Percentiles rank a stretch among this genome's conserved stretches.
These are phyloP conservation scores for Arctostaphylos glauca DNA, from an alignment of 148 eudicot species.

Conservation along the genomic window DNA sequence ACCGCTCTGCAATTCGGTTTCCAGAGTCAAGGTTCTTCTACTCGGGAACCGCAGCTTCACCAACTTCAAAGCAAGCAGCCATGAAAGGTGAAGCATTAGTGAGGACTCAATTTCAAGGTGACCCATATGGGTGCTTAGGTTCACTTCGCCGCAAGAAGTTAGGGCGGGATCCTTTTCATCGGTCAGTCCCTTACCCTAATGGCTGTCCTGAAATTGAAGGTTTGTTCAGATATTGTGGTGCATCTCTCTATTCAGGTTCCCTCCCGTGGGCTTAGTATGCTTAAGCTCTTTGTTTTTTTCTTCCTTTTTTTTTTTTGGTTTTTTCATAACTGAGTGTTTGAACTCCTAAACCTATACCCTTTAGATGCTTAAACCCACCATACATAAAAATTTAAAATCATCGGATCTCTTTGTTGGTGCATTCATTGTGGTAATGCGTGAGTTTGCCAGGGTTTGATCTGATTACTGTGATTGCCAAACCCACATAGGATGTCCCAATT, in stretches of 20 bases:
- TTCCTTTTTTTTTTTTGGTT: neutral
- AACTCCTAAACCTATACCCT: neutral
- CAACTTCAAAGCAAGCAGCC: constrained; percentile 66
- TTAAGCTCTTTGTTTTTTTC: neutral
- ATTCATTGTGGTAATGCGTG: neutral
- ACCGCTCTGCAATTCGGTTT: constrained; percentile 76
- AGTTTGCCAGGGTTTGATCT: neutral
- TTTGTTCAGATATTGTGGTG: constrained; percentile 70
- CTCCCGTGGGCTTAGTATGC: constrained; percentile 64
- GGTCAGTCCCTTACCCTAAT: constrained; percentile 86
- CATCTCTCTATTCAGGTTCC: constrained; percentile 54
- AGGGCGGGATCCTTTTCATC: constrained; percentile 81
- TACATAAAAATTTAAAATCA: neutral
- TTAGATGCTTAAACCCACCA: neutral
- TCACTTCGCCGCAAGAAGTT: constrained; percentile 71
- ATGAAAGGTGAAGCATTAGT: constrained; percentile 83
- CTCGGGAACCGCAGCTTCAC: constrained; percentile 74
- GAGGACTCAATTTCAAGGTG: constrained; percentile 75
- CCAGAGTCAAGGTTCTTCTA: constrained; percentile 70
- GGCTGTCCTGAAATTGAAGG: constrained; percentile 93
- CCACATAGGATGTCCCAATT: neutral
- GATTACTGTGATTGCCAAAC: neutral
- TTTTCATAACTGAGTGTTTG: neutral
- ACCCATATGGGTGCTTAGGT: constrained; percentile 86
- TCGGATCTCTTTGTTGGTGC: neutral